Evolutionary conservation across 1,284 basidiomycete species (phyloP).

Genomic region (Irpex sp.): DNA sequence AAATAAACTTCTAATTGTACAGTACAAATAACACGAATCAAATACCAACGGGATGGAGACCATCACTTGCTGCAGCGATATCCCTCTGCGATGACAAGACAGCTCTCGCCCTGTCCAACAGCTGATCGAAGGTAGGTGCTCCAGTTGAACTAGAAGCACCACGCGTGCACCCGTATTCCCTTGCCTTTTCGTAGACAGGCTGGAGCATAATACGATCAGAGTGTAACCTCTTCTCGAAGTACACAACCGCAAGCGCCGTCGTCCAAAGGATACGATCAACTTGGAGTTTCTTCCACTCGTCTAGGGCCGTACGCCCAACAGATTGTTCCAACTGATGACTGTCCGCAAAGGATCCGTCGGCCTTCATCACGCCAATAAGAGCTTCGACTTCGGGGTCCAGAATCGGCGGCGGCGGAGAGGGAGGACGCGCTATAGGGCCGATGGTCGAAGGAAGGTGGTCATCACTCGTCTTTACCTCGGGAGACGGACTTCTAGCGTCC

Average conservation of each 20-base stretch:
- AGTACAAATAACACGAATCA: neutral
- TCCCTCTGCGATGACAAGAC: neutral
- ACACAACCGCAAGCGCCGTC: constrained; percentile 6
- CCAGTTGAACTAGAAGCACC: neutral
- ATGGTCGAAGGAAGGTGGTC: neutral
- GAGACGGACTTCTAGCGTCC: constrained; percentile 9
- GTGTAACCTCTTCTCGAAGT: neutral
- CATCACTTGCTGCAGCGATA: no score
- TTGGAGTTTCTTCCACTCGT: neutral
- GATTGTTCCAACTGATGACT: neutral
- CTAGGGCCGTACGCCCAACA: constrained; percentile 4
- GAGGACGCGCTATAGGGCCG: neutral
- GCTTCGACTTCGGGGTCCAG: constrained; percentile 1
- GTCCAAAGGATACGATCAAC: constrained; percentile 4
- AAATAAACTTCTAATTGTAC: neutral
- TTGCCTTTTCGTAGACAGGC: constrained; percentile 9
- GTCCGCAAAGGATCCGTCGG: constrained; percentile 11
- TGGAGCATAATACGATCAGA: constrained; percentile 1
- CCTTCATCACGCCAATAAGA: constrained; percentile 8
- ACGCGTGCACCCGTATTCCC: constrained; percentile 3
- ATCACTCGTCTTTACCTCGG: neutral
- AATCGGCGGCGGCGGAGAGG: neutral
- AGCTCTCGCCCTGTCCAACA: constrained; percentile 7
- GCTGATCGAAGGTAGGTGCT: neutral
- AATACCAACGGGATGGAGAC: neutral